Conservation (phyloP, 257 asterid species). For the Striga asiatica region DNA sequence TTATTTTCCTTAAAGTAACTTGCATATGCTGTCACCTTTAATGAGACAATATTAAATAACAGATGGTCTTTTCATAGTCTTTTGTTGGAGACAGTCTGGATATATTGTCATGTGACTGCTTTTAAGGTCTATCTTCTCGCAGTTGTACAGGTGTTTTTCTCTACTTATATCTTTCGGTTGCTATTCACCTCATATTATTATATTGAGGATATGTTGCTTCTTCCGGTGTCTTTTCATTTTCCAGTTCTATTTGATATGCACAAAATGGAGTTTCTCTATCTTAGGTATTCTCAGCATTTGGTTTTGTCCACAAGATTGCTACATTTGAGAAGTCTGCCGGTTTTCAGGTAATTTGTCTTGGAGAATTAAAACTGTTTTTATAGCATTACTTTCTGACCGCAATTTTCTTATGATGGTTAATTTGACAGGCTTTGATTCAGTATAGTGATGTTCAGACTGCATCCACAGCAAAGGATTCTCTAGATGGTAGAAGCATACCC, state of each 20-base stretch:
- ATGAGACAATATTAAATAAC: conserved; percentile 45
- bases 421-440: conserved; percentile 64
- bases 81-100: conserved; percentile 59
- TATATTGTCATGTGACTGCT: conserved; percentile 49
- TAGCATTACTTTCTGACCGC: neutral
- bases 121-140: conserved; percentile 50
- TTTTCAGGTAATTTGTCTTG: conserved; percentile 48
- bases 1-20: conserved; percentile 14
- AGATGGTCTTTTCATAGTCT: conserved; percentile 47
- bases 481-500: conserved; percentile 87
- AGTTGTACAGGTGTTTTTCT: conserved; percentile 46
- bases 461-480: conserved; percentile 59
- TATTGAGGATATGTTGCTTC: conserved; percentile 8
- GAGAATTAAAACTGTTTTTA: neutral
- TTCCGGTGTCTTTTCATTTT: neutral
- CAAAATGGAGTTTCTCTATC: conserved; percentile 11
- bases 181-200: conserved; percentile 8
- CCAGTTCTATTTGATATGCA: conserved; percentile 14
- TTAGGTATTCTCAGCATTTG: conserved; percentile 85
- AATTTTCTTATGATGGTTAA: conserved; percentile 9
- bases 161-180: conserved; percentile 17
- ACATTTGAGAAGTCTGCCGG: conserved; percentile 89
- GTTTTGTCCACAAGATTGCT: conserved; percentile 82
- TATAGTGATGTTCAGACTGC: conserved; percentile 72
- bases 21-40: conserved; percentile 30